phyloP scores from a whole-genome alignment of 2,329 filamentous ascomycete species.

The Xenosphaeropsis pyriputrescens region DNA sequence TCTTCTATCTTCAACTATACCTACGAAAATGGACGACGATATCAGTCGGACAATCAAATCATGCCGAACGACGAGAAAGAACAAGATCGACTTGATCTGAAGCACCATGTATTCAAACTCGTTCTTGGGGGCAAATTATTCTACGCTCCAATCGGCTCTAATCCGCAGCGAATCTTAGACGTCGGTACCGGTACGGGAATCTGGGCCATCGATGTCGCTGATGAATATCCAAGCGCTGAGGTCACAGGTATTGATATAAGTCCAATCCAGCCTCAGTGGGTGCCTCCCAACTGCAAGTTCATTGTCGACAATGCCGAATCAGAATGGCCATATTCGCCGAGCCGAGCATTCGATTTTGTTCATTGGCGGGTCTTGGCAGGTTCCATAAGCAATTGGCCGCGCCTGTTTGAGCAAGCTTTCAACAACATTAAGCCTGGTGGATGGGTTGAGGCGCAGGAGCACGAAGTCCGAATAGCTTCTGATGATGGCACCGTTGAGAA shows the following conservation, averaged over 20 bases:
- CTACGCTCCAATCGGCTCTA: slow-evolving; percentile 6
- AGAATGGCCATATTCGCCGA: neutral
- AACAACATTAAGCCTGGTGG: slow-evolving; percentile 10
- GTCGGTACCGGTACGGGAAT: slow-evolving; percentile 7
- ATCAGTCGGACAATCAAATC: neutral
- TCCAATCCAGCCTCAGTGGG: slow-evolving; percentile 4
- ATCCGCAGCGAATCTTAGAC: slow-evolving; percentile 8
- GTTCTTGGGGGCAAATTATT: slow-evolving; percentile 11
- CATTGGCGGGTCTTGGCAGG: slow-evolving; percentile 11
- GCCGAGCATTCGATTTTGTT: slow-evolving; percentile 14
- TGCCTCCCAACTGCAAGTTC: slow-evolving; percentile 11
- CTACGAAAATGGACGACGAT: slow-evolving; percentile 4
- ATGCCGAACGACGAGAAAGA: neutral
- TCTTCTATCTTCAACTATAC: slow-evolving; percentile 2
- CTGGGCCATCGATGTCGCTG: slow-evolving; percentile 3
- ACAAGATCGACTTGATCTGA: neutral
- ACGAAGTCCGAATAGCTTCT: slow-evolving; percentile 8
- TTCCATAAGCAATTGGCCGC: slow-evolving; percentile 4
- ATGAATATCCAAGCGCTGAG: slow-evolving; percentile 3
- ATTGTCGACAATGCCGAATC: slow-evolving; percentile 15
- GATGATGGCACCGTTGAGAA: slow-evolving; percentile 5
- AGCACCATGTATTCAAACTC: slow-evolving; percentile 12
- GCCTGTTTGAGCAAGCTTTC: slow-evolving; percentile 1
- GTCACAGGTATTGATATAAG: slow-evolving; percentile 7
- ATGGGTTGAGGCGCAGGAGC: slow-evolving; percentile 12